These are phyloP conservation scores for Globisporangium paddicum DNA, from an alignment of 352 stramenopile genomes.

Conservation along the genomic window DNA sequence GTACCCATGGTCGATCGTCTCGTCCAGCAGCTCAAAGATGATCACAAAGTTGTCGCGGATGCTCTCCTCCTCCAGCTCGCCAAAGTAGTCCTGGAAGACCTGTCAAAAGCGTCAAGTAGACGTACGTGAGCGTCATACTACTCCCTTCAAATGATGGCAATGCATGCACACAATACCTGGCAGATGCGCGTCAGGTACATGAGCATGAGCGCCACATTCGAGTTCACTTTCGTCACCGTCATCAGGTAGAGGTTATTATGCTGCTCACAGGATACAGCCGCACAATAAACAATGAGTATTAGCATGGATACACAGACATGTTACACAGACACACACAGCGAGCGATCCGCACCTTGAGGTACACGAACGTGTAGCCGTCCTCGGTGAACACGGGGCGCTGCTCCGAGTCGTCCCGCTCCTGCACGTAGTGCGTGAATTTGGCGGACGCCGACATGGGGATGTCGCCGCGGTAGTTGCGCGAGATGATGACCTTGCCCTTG, in stretches of 20 bases:
- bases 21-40: constrained; percentile 99
- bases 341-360: constrained; percentile 90
- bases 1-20: constrained; percentile 99
- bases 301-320: not conserved
- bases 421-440: constrained; percentile 90
- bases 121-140: not conserved
- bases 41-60: constrained; percentile 99
- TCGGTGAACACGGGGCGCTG: constrained; percentile 93
- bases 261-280: constrained; percentile 23
- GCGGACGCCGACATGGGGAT: constrained; percentile 93
- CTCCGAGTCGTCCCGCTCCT: constrained; percentile 94
- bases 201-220: constrained; percentile 96
- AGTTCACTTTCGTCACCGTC: constrained; percentile 98
- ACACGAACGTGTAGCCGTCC: constrained; percentile 93
- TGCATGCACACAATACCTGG: constrained; percentile 27
- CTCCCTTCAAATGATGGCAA: not conserved
- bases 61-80: constrained; percentile 97
- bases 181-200: constrained; percentile 92
- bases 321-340: not conserved
- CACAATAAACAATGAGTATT: not conserved
- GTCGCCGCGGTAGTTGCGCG: constrained; percentile 98
- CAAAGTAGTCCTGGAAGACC: constrained; percentile 99
- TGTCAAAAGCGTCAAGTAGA: constrained; percentile 15
- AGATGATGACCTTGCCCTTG: constrained; percentile 99
- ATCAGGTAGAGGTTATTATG: constrained; percentile 99